Evolutionary conservation across 78 protist genomes (phyloP).

Genomic region (Dictyostelium brefeldianum): DNA sequence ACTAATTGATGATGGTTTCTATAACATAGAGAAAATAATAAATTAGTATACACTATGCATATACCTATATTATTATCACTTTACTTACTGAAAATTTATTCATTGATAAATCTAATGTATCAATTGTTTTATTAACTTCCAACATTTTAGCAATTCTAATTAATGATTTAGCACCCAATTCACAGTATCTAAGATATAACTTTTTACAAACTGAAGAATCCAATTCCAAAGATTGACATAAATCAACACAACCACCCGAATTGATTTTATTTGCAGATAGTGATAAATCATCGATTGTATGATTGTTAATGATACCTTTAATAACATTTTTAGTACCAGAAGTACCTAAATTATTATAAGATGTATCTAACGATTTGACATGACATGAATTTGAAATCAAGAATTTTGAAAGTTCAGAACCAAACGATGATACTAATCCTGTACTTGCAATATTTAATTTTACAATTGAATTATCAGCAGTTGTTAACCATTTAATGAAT

Average conservation of each 20-base stretch:
- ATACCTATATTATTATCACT: too few relatives aligned
- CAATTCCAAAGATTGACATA: constrained; percentile 44
- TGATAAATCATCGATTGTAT: constrained; percentile 21
- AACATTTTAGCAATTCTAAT: constrained; percentile 59
- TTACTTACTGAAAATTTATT: constrained; percentile 62
- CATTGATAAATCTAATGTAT: constrained; percentile 55
- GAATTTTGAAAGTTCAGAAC: constrained; percentile 41
- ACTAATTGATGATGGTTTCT: constrained; percentile 27
- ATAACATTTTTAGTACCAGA: constrained; percentile 59
- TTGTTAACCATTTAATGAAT: constrained; percentile 54
- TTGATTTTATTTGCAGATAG: constrained; percentile 40
- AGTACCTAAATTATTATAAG: constrained; percentile 38
- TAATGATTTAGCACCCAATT: constrained; percentile 43
- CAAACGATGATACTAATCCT: constrained; percentile 9
- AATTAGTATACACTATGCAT: too few relatives aligned
- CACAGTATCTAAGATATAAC: constrained; percentile 51
- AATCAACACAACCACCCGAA: constrained; percentile 6
- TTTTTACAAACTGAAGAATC: constrained; percentile 2
- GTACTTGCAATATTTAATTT: constrained; percentile 54
- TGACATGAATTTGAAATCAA: constrained; percentile 38
- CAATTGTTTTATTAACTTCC: constrained; percentile 34
- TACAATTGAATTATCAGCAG: not conserved
- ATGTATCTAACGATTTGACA: constrained; percentile 7
- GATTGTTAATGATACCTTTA: constrained; percentile 40
- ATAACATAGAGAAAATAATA: not conserved